A percentile compares a stretch with the other conserved stretches of the same genome.
Evolutionary conservation across 106 monocot genomes (phyloP).

Genomic region (Platanthera guangdongensis): DNA sequence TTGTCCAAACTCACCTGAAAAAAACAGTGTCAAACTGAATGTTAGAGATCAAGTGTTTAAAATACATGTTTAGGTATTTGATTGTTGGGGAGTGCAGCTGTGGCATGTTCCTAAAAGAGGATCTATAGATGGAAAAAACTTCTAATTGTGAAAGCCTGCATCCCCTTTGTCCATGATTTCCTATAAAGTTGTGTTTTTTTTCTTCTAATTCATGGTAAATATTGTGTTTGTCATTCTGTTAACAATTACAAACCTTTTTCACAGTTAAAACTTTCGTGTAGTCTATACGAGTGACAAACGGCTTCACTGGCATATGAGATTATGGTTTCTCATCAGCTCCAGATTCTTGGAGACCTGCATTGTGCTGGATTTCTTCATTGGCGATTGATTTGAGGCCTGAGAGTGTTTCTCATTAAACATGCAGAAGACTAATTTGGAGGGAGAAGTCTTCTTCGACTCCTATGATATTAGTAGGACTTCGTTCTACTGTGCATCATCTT

Average conservation of each 20-base stretch:
- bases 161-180: too few species aligned
- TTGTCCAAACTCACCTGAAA: too few species aligned
- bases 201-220: not conserved
- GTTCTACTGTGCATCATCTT: slow-evolving; percentile 20
- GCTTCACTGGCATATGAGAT: not conserved
- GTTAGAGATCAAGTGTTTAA: too few species aligned
- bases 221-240: not conserved
- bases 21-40: too few species aligned
- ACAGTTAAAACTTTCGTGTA: not conserved
- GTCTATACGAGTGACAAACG: not conserved
- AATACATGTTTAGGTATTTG: too few species aligned
- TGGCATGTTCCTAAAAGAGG: too few species aligned
- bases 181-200: too few species aligned
- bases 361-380: slow-evolving; percentile 10
- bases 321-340: not conserved
- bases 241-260: not conserved
- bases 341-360: not conserved
- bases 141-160: too few species aligned
- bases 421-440: slow-evolving; percentile 30
- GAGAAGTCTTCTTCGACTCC: slow-evolving; percentile 48
- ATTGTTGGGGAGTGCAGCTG: too few species aligned
- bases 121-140: too few species aligned
- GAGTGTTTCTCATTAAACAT: slow-evolving; percentile 22
- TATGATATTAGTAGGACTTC: slow-evolving; percentile 21
- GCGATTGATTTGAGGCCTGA: slow-evolving; percentile 14